phyloP scores from a whole-genome alignment of 495 filamentous ascomycete species.

The Sordaria brevicollis region DNA sequence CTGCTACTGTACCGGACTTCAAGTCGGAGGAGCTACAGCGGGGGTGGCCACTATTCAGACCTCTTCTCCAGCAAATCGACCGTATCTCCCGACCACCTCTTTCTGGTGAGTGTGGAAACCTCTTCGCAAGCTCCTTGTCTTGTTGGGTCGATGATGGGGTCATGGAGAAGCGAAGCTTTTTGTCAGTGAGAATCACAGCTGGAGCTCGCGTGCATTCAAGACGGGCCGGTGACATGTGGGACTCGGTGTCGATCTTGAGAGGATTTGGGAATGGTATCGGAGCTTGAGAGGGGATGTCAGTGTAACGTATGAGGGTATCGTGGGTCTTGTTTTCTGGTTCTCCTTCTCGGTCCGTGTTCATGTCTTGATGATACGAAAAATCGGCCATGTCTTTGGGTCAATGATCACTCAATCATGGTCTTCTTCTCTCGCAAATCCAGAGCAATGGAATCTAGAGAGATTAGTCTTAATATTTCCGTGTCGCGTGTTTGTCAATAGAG shows the following conservation, averaged over 20 bases:
- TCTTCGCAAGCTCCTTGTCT: not conserved
- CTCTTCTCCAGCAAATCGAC: not conserved
- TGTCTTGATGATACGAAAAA: too few relatives aligned
- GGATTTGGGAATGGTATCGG: not conserved
- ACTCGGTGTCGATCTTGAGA: not conserved
- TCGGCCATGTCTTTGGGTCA: too few relatives aligned
- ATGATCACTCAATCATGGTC: too few relatives aligned
- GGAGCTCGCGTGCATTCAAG: not conserved
- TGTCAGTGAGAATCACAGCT: not conserved
- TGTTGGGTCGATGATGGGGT: not conserved
- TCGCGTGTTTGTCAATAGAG: too few relatives aligned
- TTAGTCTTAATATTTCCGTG: too few relatives aligned
- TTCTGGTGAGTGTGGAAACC: too few relatives aligned
- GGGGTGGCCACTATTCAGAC: not conserved
- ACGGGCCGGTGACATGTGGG: not conserved
- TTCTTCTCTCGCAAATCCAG: too few relatives aligned
- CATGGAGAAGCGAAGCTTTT: not conserved
- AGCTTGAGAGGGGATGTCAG: not conserved
- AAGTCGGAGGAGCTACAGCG: not conserved
- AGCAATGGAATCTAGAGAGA: too few relatives aligned
- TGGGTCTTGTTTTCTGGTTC: not conserved
- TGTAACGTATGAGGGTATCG: not conserved
- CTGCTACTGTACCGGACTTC: not conserved
- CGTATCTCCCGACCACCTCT: not conserved
- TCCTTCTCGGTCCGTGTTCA: too few relatives aligned